phyloP scores from a whole-genome alignment of 345 rosid genomes.

The Pistacia vera region DNA sequence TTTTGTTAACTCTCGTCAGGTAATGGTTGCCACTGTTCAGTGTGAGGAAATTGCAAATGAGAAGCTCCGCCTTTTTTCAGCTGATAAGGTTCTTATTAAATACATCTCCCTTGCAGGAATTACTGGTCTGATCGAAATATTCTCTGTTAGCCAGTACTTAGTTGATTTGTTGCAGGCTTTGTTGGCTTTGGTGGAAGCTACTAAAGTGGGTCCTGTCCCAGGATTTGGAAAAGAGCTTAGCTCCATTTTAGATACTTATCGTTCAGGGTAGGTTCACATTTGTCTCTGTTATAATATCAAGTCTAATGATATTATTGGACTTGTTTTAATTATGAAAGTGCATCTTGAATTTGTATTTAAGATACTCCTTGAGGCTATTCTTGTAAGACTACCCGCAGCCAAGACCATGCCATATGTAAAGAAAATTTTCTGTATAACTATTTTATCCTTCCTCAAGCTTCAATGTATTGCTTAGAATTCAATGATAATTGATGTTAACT shows the following conservation, averaged over 20 bases:
- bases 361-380: no score
- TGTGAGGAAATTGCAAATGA: conserved; percentile 89
- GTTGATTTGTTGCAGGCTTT: conserved; percentile 49
- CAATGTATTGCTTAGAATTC: no score
- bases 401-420: background rate
- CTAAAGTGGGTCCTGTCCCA: conserved; percentile 48
- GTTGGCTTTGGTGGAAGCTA: conserved; percentile 67
- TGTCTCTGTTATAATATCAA: background rate
- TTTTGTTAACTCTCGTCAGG: conserved; percentile 42
- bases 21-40: conserved; percentile 94
- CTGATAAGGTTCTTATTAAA: conserved; percentile 44
- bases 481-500: no score
- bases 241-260: conserved; percentile 52
- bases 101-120: conserved; percentile 9
- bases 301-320: background rate
- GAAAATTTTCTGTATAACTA: background rate
- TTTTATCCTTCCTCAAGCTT: background rate
- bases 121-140: conserved; percentile 15
- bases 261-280: conserved; percentile 59
- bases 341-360: background rate
- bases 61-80: conserved; percentile 47
- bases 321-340: background rate
- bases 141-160: conserved; percentile 6
- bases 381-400: background rate
- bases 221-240: conserved; percentile 78